phyloP scores from a whole-genome alignment of 1,284 basidiomycete species.

The Moniliophthora roreri region DNA sequence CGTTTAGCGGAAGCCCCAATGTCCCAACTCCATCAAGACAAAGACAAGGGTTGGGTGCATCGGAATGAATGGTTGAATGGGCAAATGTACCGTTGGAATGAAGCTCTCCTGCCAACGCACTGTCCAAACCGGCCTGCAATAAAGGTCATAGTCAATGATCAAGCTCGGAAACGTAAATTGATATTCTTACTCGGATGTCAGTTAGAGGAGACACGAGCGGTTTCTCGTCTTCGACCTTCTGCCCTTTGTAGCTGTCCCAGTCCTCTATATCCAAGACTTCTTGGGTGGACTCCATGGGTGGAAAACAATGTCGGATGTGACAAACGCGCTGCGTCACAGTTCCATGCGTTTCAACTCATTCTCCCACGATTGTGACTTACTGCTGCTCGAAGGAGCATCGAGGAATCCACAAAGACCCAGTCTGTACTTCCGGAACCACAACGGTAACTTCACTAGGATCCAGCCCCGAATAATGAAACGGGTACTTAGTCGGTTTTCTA shows the following conservation, averaged over 20 bases:
- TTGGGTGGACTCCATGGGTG: constrained; percentile 4
- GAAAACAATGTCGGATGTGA: neutral
- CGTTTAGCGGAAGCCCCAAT: constrained; percentile 9
- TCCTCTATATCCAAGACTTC: constrained; percentile 7
- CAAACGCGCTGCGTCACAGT: neutral
- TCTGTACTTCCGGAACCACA: no score
- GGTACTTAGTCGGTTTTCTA: no score
- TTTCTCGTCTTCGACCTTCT: constrained; percentile 6
- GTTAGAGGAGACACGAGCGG: neutral
- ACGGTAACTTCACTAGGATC: no score
- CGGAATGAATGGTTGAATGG: constrained; percentile 1
- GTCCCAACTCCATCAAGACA: constrained; percentile 7
- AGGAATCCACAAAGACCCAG: no score
- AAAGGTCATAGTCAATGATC: neutral
- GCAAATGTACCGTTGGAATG: constrained; percentile 8
- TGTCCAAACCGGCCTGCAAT: constrained; percentile 3
- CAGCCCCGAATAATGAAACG: no score
- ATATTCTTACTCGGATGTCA: neutral
- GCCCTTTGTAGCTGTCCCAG: constrained; percentile 6
- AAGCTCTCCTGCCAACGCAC: constrained; percentile 3
- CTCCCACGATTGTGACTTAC: no score
- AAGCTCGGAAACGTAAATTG: neutral
- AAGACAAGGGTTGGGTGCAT: constrained; percentile 10
- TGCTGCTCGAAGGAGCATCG: no score
- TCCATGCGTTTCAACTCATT: no score